Percentiles rank a stretch among this genome's conserved stretches.
These are phyloP conservation scores for Trypanosoma melophagium DNA, from an alignment of 208 protist species.

Conservation along the genomic window DNA sequence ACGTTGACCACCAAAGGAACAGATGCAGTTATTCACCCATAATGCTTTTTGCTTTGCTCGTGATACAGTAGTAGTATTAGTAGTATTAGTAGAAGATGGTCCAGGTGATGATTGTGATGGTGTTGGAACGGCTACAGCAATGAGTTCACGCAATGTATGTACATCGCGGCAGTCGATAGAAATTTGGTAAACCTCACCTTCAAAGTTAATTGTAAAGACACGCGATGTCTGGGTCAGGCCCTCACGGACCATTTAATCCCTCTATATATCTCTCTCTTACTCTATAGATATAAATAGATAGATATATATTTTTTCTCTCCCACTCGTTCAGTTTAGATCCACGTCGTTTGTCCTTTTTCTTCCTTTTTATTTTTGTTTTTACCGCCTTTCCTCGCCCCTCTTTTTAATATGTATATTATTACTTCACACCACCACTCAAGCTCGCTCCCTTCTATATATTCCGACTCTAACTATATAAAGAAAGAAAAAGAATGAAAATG, in stretches of 20 bases:
- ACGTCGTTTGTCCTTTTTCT: constrained; percentile 14
- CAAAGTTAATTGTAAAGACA: constrained; percentile 30
- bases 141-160: constrained; percentile 22
- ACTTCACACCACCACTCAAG: no score
- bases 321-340: not conserved
- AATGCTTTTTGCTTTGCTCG: not conserved
- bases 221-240: not conserved
- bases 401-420: no score
- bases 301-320: not conserved
- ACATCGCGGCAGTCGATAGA: constrained; percentile 20
- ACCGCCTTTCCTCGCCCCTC: no score
- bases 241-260: constrained; percentile 10
- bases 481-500: no score
- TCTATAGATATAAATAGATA: no score
- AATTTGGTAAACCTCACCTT: constrained; percentile 3
- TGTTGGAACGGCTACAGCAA: constrained; percentile 9
- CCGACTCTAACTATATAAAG: no score
- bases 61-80: not conserved
- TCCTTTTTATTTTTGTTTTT: constrained; percentile 9
- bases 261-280: not conserved
- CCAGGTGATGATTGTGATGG: not conserved
- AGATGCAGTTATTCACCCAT: constrained; percentile 25
- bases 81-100: no score
- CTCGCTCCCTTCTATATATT: no score
- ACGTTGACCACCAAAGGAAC: constrained; percentile 26